Evolutionary conservation across 345 rosid genomes (phyloP), one percentile per base, ranked within the genome.

Genomic region (Pelargonium nanum): DNA sequence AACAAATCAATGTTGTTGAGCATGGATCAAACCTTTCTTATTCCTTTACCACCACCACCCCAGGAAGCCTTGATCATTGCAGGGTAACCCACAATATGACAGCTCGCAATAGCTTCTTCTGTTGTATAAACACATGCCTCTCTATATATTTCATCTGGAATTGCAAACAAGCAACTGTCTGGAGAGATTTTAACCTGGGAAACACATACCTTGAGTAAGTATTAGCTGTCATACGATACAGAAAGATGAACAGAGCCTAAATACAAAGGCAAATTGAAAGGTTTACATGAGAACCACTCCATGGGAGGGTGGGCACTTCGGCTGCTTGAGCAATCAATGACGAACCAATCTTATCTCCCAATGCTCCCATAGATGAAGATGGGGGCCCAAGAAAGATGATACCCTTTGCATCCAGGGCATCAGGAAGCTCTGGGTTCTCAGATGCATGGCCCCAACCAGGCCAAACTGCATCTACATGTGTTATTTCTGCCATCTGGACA

Each of bases 371-470:
- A 22, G 99, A 94, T 26, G 78, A 25, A 53, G 89, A 76, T 10
- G 96, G 95, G 23, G 99, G 97, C 24, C 99, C 99, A 64, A 94
- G 99, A 82, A 94, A 94, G 68, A 84, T 59, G 15, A 94, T 81
- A 70, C 96, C 99, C 69, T 85, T 94, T 22, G 82, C 91, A 75
- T 40, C 60, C 65, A 94, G 66, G 20, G 96, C 97, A 73, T 94
- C 97, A 5, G 97, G 97, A 48, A 94, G 80, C 74, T 90, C 99
- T 40, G 99, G 99, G 71, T 83, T 94, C 79, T 90, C 99, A 12
- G 99, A 94, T 52, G 99, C 99, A 81, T 94, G 99, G 54, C 97
- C 99, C 97, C 99, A 94, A 60, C 99, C 99, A 76, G 99, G 99
- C 99, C 99, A 94, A 71, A 94, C 96, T 10, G 99, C 99, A 80